Evolutionary conservation across 1,139 yeast species (phyloP).

Genomic region (Torulaspora pretoriensis): DNA sequence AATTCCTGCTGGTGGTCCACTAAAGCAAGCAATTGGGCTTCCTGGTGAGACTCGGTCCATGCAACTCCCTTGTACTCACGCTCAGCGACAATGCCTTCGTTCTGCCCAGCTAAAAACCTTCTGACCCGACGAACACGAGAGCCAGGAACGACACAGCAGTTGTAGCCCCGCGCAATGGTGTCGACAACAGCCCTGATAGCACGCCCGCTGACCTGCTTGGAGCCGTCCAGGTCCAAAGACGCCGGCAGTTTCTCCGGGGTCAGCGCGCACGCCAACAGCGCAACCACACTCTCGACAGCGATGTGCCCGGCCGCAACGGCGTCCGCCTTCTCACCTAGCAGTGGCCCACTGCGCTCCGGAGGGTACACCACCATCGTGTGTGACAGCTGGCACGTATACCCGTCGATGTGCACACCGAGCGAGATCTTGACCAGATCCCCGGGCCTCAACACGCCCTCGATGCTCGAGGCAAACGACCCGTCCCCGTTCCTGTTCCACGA

Average conservation of each 20-base stretch:
- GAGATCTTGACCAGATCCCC: slow-evolving; percentile 86
- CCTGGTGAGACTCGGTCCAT: slow-evolving; percentile 86
- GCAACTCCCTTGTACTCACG: slow-evolving; percentile 87
- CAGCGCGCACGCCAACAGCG: slow-evolving; percentile 67
- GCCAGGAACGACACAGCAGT: slow-evolving; percentile 85
- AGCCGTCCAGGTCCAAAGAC: slow-evolving; percentile 26
- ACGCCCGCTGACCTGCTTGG: slow-evolving; percentile 53
- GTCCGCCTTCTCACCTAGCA: slow-evolving; percentile 82
- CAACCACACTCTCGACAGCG: slow-evolving; percentile 77
- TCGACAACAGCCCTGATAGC: slow-evolving; percentile 74
- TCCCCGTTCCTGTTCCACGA: slow-evolving; percentile 28
- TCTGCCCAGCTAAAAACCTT: slow-evolving; percentile 93
- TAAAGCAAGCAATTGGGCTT: slow-evolving; percentile 49
- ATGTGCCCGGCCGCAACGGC: slow-evolving; percentile 84
- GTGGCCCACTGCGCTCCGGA: slow-evolving; percentile 61
- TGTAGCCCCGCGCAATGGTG: slow-evolving; percentile 70
- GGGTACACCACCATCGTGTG: slow-evolving; percentile 86
- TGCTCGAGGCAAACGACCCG: slow-evolving; percentile 22
- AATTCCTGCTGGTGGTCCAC: slow-evolving; percentile 37
- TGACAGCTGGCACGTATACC: slow-evolving; percentile 80
- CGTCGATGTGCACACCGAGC: slow-evolving; percentile 90
- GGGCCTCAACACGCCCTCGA: slow-evolving; percentile 50
- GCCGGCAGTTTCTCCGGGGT: slow-evolving; percentile 70
- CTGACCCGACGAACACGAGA: slow-evolving; percentile 86
- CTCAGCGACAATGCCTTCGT: slow-evolving; percentile 86